Percentiles rank a stretch among this genome's conserved stretches.
phyloP scores from a whole-genome alignment of 768 basidiomycete species.

The Wakefieldia striispora region DNA sequence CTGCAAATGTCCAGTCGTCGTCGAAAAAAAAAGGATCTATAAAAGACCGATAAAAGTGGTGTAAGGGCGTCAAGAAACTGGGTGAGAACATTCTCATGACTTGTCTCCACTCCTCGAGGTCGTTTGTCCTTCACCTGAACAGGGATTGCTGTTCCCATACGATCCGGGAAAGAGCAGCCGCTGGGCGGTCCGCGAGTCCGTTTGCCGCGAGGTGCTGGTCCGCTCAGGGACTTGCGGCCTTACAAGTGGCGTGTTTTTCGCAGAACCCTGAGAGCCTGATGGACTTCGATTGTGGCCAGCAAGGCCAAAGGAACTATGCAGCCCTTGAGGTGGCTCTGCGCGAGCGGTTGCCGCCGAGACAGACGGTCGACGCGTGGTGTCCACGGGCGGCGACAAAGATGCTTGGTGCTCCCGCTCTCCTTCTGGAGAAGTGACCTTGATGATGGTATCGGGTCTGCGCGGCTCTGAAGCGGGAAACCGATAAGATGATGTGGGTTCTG shows the following conservation, averaged over 20 bases:
- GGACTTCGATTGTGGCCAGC: conserved; percentile 20
- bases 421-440: conserved; percentile 41
- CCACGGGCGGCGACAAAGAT: conserved; percentile 48
- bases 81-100: conserved; percentile 16
- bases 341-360: conserved; percentile 42
- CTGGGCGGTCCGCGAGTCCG: conserved; percentile 20
- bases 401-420: conserved; percentile 37
- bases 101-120: conserved; percentile 21
- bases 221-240: conserved; percentile 24
- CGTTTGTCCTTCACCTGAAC: conserved; percentile 11
- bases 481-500: conserved; percentile 39
- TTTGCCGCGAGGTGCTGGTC: conserved; percentile 12
- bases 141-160: conserved; percentile 16
- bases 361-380: conserved; percentile 47
- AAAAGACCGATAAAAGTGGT: conserved; percentile 3
- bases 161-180: conserved; percentile 22
- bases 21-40: conserved; percentile 9
- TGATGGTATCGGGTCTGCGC: conserved; percentile 34
- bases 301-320: conserved; percentile 16
- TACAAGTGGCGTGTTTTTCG: conserved; percentile 20
- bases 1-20: conserved; percentile 14
- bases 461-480: conserved; percentile 46
- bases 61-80: conserved; percentile 1
- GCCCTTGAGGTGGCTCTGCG: conserved; percentile 38
- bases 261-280: conserved; percentile 11